Percentiles rank a stretch among this genome's conserved stretches.
Evolutionary conservation across 148 eudicot genomes (phyloP).

Genomic region (Tetragonia tetragonoides): DNA sequence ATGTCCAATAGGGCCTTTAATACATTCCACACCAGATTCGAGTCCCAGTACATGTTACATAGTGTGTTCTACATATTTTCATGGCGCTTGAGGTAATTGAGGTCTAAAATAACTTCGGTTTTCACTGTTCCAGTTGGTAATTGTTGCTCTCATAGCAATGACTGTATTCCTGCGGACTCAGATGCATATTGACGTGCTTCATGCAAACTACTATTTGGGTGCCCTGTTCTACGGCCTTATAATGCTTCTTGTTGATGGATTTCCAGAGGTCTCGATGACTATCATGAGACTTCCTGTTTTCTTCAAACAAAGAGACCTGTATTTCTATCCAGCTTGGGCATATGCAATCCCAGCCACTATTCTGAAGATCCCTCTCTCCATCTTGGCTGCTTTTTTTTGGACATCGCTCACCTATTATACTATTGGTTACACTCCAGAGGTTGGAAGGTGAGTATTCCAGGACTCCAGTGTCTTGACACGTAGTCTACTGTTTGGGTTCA

Average conservation of each 20-base stretch:
- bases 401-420: conserved; percentile 67
- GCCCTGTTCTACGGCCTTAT: conserved; percentile 59
- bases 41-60: background rate
- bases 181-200: conserved; percentile 51
- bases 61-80: background rate
- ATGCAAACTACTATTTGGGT: conserved; percentile 68
- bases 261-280: conserved; percentile 65
- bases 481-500: background rate
- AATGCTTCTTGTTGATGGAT: conserved; percentile 58
- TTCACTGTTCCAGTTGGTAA: conserved; percentile 47
- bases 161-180: conserved; percentile 61
- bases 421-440: conserved; percentile 75
- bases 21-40: background rate
- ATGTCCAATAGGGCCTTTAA: background rate
- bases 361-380: conserved; percentile 69
- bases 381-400: conserved; percentile 56
- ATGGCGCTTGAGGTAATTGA: conserved; percentile 5
- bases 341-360: conserved; percentile 71
- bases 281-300: conserved; percentile 61
- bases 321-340: conserved; percentile 85
- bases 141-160: conserved; percentile 58
- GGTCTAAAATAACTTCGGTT: background rate
- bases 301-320: conserved; percentile 80
- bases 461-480: background rate
- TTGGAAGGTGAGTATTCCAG: conserved; percentile 55